phyloP scores from a whole-genome alignment of 176 grass and related monocot genomes.

The Avena insularis region DNA sequence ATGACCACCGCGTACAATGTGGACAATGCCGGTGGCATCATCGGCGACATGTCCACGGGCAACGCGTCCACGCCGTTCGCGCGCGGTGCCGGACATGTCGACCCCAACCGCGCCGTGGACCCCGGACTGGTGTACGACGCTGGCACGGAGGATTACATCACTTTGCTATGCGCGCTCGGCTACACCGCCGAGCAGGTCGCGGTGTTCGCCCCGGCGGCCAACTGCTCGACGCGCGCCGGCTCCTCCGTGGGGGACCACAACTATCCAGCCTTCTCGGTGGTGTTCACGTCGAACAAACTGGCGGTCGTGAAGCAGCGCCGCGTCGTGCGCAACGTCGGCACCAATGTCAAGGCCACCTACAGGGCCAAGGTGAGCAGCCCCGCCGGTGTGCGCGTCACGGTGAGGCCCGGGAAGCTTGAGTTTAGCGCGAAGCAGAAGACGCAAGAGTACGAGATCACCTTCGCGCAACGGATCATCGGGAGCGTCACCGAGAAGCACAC shows the following conservation, averaged over 20 bases:
- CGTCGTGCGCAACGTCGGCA: slow-evolving; percentile 58
- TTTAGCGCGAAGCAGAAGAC: slow-evolving; percentile 22
- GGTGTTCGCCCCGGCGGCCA: neutral
- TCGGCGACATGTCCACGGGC: slow-evolving; percentile 56
- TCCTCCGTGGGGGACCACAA: slow-evolving; percentile 50
- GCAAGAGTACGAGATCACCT: slow-evolving; percentile 38
- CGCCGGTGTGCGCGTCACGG: slow-evolving; percentile 39
- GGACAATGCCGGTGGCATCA: slow-evolving; percentile 46
- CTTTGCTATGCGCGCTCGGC: slow-evolving; percentile 59
- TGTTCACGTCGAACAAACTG: slow-evolving; percentile 34
- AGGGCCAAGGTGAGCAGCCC: slow-evolving; percentile 35
- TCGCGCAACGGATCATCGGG: neutral
- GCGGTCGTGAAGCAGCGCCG: slow-evolving; percentile 49
- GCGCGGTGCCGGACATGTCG: slow-evolving; percentile 66
- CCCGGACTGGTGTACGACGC: slow-evolving; percentile 65
- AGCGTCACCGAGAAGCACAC: neutral
- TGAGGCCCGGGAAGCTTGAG: slow-evolving; percentile 53
- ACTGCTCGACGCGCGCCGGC: slow-evolving; percentile 29
- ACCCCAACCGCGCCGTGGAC: slow-evolving; percentile 51
- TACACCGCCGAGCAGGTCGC: slow-evolving; percentile 26
- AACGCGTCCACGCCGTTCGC: slow-evolving; percentile 48
- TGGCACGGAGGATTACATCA: slow-evolving; percentile 51
- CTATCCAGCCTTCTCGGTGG: slow-evolving; percentile 58
- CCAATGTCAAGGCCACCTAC: slow-evolving; percentile 29
- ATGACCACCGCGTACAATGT: slow-evolving; percentile 61